These are phyloP conservation scores for Artemisia argyi DNA, from an alignment of 129 eudicot genomes.

Conservation along the genomic window DNA sequence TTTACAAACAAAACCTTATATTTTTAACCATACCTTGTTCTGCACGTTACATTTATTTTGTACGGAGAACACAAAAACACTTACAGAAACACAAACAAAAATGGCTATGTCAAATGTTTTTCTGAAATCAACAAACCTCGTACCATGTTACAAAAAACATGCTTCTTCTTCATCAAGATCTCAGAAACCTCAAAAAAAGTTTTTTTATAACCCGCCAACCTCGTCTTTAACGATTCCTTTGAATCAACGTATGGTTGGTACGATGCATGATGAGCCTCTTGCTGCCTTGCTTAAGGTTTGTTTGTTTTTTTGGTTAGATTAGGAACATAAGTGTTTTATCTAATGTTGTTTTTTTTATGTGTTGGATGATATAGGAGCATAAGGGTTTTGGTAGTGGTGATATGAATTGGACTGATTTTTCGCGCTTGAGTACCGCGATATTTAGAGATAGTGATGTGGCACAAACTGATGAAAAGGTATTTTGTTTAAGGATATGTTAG, in stretches of 20 bases:
- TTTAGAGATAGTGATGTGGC: constrained; percentile 10
- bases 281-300: constrained; percentile 28
- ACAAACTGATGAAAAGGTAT: constrained; percentile 26
- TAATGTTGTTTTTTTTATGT: no score
- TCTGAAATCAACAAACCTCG: constrained; percentile 13
- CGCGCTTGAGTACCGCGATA: neutral
- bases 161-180: constrained; percentile 20
- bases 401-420: constrained; percentile 17
- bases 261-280: constrained; percentile 11
- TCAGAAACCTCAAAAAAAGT: neutral
- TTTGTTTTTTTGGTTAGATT: neutral
- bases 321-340: constrained; percentile 21
- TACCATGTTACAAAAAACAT: neutral
- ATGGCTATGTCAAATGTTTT: constrained; percentile 26
- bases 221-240: constrained; percentile 19
- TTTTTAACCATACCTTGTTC: constrained; percentile 14
- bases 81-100: neutral
- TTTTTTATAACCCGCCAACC: constrained; percentile 25
- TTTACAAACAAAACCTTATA: no score
- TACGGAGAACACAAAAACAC: constrained; percentile 17
- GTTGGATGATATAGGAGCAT: constrained; percentile 13
- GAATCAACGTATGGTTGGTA: neutral
- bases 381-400: constrained; percentile 24
- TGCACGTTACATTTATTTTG: constrained; percentile 15
- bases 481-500: neutral